Evolutionary conservation across 2,329 filamentous ascomycete species (phyloP).

Genomic region (Arthrobotrys sphaeroides): DNA sequence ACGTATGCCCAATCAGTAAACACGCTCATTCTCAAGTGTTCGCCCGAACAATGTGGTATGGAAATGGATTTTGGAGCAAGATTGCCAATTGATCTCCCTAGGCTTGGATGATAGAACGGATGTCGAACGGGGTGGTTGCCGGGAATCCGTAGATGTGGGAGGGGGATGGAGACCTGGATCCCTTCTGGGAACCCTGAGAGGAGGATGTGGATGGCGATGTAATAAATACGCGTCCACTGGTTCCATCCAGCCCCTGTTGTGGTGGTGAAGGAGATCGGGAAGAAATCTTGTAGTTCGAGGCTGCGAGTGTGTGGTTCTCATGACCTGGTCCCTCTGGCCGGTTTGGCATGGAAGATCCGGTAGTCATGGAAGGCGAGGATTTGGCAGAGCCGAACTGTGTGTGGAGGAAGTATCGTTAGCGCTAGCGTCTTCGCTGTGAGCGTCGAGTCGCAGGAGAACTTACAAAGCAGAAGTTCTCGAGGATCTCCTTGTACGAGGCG

Average conservation of each 20-base stretch:
- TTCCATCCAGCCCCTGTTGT: slow-evolving; percentile 38
- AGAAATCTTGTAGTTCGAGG: slow-evolving; percentile 22
- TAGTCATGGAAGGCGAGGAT: slow-evolving; percentile 36
- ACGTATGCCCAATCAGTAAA: slow-evolving; percentile 28
- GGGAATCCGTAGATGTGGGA: slow-evolving; percentile 45
- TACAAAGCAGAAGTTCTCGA: slow-evolving; percentile 99
- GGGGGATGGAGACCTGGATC: slow-evolving; percentile 46
- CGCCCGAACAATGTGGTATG: slow-evolving; percentile 9
- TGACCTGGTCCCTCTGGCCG: slow-evolving; percentile 17
- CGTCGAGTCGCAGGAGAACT: slow-evolving; percentile 67
- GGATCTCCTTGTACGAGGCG: slow-evolving; percentile 91
- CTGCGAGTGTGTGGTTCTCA: slow-evolving; percentile 24
- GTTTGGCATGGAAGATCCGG: slow-evolving; percentile 40
- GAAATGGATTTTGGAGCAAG: slow-evolving; percentile 16
- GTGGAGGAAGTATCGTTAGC: slow-evolving; percentile 50
- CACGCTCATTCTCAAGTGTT: neutral
- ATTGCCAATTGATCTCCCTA: slow-evolving; percentile 24
- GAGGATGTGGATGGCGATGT: slow-evolving; percentile 13
- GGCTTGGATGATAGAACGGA: slow-evolving; percentile 43
- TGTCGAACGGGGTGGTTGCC: slow-evolving; percentile 37
- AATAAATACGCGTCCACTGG: slow-evolving; percentile 21
- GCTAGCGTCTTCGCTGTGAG: slow-evolving; percentile 14
- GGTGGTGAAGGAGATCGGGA: slow-evolving; percentile 37
- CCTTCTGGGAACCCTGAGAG: slow-evolving; percentile 36
- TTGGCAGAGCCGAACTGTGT: slow-evolving; percentile 54